These are phyloP conservation scores for Marasmius oreades DNA, from an alignment of 1,284 basidiomycete species.

Conservation along the genomic window DNA sequence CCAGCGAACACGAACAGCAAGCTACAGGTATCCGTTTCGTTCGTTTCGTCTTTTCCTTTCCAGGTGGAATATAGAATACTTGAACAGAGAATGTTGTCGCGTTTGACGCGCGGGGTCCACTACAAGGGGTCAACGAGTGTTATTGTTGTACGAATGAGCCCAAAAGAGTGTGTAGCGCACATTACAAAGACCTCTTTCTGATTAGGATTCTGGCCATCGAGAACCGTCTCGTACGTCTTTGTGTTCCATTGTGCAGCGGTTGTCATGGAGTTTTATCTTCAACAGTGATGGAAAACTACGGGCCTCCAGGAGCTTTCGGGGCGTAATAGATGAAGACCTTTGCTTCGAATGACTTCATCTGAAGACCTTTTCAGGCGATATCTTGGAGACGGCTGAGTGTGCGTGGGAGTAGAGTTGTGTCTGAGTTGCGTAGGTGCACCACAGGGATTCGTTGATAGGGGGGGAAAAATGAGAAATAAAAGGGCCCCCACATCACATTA, in stretches of 20 bases:
- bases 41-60: constrained; percentile 49
- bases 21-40: constrained; percentile 54
- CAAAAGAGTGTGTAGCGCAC: constrained; percentile 46
- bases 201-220: constrained; percentile 71
- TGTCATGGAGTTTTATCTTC: constrained; percentile 24
- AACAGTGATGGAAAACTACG: constrained; percentile 53
- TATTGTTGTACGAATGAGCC: too few relatives aligned
- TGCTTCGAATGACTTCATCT: constrained; percentile 39
- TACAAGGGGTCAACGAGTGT: too few relatives aligned
- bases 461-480: not conserved
- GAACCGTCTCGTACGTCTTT: constrained; percentile 46
- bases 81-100: constrained; percentile 46
- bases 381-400: constrained; percentile 53
- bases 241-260: constrained; percentile 22
- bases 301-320: constrained; percentile 59
- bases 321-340: constrained; percentile 43
- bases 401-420: constrained; percentile 63
- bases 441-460: constrained; percentile 11
- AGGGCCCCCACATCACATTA: constrained; percentile 61
- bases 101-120: constrained; percentile 19
- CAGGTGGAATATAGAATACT: constrained; percentile 49
- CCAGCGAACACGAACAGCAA: constrained; percentile 41
- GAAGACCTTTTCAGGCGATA: constrained; percentile 66
- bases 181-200: constrained; percentile 47
- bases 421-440: constrained; percentile 67